Percentiles rank a stretch among this genome's conserved stretches.
phyloP scores from a whole-genome alignment of 306 rosid species.

The Carpinus viminea region DNA sequence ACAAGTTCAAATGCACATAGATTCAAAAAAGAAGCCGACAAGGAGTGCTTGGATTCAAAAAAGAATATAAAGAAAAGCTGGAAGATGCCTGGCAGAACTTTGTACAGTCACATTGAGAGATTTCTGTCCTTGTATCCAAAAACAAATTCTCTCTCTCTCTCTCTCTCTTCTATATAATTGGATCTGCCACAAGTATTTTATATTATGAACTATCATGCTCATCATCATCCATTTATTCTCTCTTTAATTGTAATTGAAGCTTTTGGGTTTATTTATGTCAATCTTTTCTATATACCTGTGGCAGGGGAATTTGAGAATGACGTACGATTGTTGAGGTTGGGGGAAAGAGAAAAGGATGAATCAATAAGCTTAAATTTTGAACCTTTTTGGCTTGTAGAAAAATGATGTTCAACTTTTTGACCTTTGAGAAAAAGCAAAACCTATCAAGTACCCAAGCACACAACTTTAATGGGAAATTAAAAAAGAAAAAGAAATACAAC shows the following conservation, averaged over 20 bases:
- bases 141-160: background rate
- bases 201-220: constrained; percentile 21
- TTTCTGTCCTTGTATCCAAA: constrained; percentile 26
- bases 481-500: background rate
- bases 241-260: background rate
- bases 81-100: constrained; percentile 32
- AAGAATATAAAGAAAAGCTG: constrained; percentile 38
- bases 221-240: constrained; percentile 1
- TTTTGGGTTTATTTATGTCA: background rate
- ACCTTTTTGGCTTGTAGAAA: background rate
- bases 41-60: constrained; percentile 31
- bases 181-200: constrained; percentile 19
- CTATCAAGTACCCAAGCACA: background rate
- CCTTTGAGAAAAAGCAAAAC: constrained; percentile 10
- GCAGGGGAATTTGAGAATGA: background rate
- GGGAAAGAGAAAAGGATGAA: background rate
- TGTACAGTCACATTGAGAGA: constrained; percentile 22
- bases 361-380: constrained; percentile 21
- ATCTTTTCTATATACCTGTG: background rate
- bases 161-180: constrained; percentile 1
- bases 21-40: constrained; percentile 37
- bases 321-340: constrained; percentile 22
- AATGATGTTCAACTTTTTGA: constrained; percentile 29
- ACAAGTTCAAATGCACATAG: background rate
- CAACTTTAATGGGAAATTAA: background rate